Evolutionary conservation across 345 rosid species (phyloP).

Genomic region (Anastatica hierochuntica): DNA sequence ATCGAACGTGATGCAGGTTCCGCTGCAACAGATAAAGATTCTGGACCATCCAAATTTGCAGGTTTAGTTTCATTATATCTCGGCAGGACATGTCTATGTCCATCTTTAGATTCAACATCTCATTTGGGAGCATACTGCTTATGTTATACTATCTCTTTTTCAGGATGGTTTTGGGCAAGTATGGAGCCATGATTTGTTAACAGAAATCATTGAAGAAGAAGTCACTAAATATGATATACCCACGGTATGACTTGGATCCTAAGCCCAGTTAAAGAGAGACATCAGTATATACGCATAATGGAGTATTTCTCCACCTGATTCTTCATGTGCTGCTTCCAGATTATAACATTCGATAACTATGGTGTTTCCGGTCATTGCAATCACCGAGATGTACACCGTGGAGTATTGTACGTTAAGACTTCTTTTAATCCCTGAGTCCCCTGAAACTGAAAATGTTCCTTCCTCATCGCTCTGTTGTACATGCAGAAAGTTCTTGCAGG

Average conservation of each 20-base stretch:
- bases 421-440: not conserved
- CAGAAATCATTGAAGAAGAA: slow-evolving; percentile 52
- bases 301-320: not conserved
- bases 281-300: not conserved
- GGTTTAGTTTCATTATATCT: slow-evolving; percentile 26
- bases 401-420: slow-evolving; percentile 41
- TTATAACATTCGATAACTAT: slow-evolving; percentile 63
- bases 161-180: slow-evolving; percentile 82
- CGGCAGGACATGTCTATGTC: not conserved
- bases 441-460: not conserved
- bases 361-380: slow-evolving; percentile 88
- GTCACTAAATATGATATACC: slow-evolving; percentile 36
- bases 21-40: slow-evolving; percentile 48
- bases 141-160: slow-evolving; percentile 6
- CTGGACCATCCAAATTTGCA: slow-evolving; percentile 61
- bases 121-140: not conserved
- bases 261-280: not conserved
- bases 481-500: slow-evolving; percentile 43
- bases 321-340: slow-evolving; percentile 29
- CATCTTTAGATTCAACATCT: not conserved
- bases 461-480: slow-evolving; percentile 18
- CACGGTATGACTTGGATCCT: slow-evolving; percentile 34
- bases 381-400: slow-evolving; percentile 62
- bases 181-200: slow-evolving; percentile 60
- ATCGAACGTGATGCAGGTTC: slow-evolving; percentile 35